Evolutionary conservation across 371 early-diverging fungal species (phyloP).

Genomic region (Mucor sp.): DNA sequence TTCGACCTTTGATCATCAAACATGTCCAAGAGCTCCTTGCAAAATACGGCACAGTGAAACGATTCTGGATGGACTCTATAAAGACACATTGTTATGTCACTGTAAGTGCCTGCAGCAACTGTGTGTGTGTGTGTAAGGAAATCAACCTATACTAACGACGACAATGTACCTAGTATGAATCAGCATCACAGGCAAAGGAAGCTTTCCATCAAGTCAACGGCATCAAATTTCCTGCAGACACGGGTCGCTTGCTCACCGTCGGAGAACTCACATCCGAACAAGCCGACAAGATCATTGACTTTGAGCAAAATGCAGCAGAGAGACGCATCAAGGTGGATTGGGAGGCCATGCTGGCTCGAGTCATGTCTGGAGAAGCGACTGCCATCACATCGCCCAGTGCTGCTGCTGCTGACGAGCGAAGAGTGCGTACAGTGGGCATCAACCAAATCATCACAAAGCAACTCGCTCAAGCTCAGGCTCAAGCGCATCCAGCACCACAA

Average conservation of each 20-base stretch:
- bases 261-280: constrained; percentile 60
- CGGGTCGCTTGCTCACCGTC: constrained; percentile 63
- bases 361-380: constrained; percentile 20
- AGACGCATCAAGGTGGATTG: constrained; percentile 44
- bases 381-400: constrained; percentile 10
- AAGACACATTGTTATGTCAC: constrained; percentile 85
- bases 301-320: constrained; percentile 62
- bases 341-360: constrained; percentile 30
- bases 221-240: constrained; percentile 67
- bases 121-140: too few relatives aligned
- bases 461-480: constrained; percentile 36
- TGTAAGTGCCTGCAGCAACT: too few relatives aligned
- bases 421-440: constrained; percentile 34
- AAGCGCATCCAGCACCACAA: background rate
- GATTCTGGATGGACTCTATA: constrained; percentile 85
- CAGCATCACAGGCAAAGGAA: constrained; percentile 45
- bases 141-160: too few relatives aligned
- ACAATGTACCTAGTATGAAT: constrained; percentile 52
- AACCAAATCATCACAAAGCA: constrained; percentile 44
- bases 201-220: constrained; percentile 61
- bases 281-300: constrained; percentile 57
- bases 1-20: constrained; percentile 71
- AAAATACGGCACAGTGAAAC: constrained; percentile 66
- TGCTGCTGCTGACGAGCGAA: constrained; percentile 19
- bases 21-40: constrained; percentile 65